A percentile compares a stretch with the other conserved stretches of the same genome.
phyloP scores from a whole-genome alignment of 1,139 yeast species.

The Ogataea hybrid region DNA sequence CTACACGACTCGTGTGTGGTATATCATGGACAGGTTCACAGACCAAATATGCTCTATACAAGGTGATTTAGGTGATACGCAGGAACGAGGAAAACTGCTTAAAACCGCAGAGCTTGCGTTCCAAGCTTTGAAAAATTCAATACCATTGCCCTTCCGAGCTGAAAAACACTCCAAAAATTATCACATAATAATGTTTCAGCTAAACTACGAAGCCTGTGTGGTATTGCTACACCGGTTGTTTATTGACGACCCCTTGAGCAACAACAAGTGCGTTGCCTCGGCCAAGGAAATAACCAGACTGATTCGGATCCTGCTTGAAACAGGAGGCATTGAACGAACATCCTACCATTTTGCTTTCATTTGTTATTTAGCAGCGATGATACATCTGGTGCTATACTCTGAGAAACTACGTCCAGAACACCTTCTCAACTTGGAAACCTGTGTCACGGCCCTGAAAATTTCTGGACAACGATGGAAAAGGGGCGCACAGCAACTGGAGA shows the following conservation, averaged over 20 bases:
- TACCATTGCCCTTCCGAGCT: constrained; percentile 17
- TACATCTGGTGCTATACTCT: constrained; percentile 12
- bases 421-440: constrained; percentile 6
- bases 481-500: constrained; percentile 8
- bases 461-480: constrained; percentile 14
- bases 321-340: background rate
- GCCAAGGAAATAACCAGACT: constrained; percentile 17
- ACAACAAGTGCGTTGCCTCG: constrained; percentile 17
- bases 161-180: constrained; percentile 2
- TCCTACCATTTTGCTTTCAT: constrained; percentile 18
- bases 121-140: constrained; percentile 20
- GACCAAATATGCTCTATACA: constrained; percentile 32
- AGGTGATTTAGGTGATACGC: constrained; percentile 32
- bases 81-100: constrained; percentile 24
- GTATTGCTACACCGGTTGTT: constrained; percentile 24
- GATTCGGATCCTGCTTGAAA: constrained; percentile 2
- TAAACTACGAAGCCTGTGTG: constrained; percentile 23
- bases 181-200: constrained; percentile 21
- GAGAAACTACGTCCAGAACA: constrained; percentile 1
- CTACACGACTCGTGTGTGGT: constrained; percentile 29
- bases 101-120: constrained; percentile 25
- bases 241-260: constrained; percentile 14
- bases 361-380: constrained; percentile 16
- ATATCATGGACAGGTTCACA: constrained; percentile 30
- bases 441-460: constrained; percentile 12